Evolutionary conservation across 352 stramenopile genomes (phyloP).

Genomic region (Thraustochytrium sp.): DNA sequence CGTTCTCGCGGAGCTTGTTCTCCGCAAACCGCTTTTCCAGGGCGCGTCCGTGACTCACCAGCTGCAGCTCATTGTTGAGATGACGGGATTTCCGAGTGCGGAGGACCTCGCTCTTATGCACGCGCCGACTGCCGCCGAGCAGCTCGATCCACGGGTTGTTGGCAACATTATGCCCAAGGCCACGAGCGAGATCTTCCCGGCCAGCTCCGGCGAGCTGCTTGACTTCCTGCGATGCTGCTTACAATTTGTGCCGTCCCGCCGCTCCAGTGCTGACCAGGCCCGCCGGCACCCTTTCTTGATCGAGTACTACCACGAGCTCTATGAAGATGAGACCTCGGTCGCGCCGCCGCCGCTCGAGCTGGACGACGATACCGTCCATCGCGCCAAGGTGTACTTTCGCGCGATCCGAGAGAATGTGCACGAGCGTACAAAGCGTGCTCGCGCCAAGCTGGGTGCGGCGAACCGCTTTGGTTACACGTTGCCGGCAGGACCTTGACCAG

Average conservation of each 20-base stretch:
- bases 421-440: not conserved
- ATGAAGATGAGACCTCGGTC: not conserved
- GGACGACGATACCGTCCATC: not conserved
- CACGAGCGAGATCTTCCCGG: slow-evolving; percentile 20
- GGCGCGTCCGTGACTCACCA: slow-evolving; percentile 5
- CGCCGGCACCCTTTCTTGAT: slow-evolving; percentile 31
- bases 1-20: slow-evolving; percentile 34
- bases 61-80: slow-evolving; percentile 19
- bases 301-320: slow-evolving; percentile 33
- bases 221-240: slow-evolving; percentile 34
- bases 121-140: slow-evolving; percentile 18
- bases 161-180: not conserved
- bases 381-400: not conserved
- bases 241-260: not conserved
- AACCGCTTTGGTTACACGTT: slow-evolving; percentile 1
- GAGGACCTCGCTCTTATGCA: not conserved
- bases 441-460: not conserved
- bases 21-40: slow-evolving; percentile 28
- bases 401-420: not conserved
- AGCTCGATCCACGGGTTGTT: slow-evolving; percentile 12
- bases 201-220: not conserved
- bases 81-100: not conserved
- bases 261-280: not conserved
- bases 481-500: not conserved
- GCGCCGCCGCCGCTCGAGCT: not conserved